A percentile compares a stretch with the other conserved stretches of the same genome.
Conservation (phyloP, 352 stramenopile genomes). For the Phytophthora rubi region DNA sequence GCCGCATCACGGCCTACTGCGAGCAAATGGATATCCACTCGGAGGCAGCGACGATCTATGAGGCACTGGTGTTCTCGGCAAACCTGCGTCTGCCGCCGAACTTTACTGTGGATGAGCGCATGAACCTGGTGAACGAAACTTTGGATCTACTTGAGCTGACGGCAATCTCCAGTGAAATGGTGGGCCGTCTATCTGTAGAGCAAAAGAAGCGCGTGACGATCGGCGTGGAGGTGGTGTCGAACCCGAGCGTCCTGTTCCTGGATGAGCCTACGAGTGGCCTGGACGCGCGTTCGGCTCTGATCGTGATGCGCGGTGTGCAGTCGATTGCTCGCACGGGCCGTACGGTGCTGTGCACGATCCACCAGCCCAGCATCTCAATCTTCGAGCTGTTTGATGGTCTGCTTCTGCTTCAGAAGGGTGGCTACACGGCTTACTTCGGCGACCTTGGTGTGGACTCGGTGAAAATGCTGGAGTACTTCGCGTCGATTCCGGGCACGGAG, state of each 20-base stretch:
- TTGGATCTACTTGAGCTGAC: slow-evolving; percentile 67
- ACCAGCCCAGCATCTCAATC: slow-evolving; percentile 81
- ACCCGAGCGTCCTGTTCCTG: slow-evolving; percentile 94
- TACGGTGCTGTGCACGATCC: slow-evolving; percentile 79
- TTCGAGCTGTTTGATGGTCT: slow-evolving; percentile 94
- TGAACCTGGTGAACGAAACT: slow-evolving; percentile 60
- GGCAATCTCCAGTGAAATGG: slow-evolving; percentile 49
- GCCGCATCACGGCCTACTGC: slow-evolving; percentile 58
- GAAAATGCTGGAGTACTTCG: slow-evolving; percentile 89
- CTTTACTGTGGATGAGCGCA: slow-evolving; percentile 47
- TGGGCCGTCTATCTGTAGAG: slow-evolving; percentile 77
- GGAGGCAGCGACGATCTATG: slow-evolving; percentile 82
- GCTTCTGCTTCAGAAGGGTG: slow-evolving; percentile 82
- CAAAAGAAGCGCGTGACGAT: slow-evolving; percentile 95
- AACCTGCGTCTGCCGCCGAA: slow-evolving; percentile 75
- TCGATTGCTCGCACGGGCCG: slow-evolving; percentile 86
- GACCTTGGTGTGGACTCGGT: slow-evolving; percentile 76
- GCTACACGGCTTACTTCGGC: slow-evolving; percentile 85
- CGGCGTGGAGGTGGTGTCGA: slow-evolving; percentile 92
- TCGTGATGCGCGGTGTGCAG: slow-evolving; percentile 88
- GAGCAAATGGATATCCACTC: slow-evolving; percentile 92
- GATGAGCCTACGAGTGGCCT: slow-evolving; percentile 93
- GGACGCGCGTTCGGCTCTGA: slow-evolving; percentile 84
- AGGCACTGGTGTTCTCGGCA: slow-evolving; percentile 93
- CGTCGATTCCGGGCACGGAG: slow-evolving; percentile 67